Evolutionary conservation across 176 grass and related monocot genomes (phyloP), one percentile per base, ranked within the genome.

Genomic region (Puccinellia tenuiflora): DNA sequence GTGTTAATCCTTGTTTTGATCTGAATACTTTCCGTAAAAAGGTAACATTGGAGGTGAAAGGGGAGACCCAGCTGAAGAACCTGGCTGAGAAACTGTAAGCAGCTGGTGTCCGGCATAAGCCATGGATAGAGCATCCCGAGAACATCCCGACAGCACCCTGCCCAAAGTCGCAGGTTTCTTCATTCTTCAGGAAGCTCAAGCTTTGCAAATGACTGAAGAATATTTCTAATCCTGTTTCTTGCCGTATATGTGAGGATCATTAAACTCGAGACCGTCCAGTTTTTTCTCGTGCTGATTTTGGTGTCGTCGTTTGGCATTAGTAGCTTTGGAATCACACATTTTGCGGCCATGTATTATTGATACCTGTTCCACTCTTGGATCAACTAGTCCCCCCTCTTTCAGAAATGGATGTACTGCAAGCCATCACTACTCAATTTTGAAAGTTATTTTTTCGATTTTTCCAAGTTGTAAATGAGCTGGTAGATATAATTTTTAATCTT

Each of bases 131-230:
- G 82, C 91, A 94, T 38, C 89, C 96, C 1, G 93, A 99, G 69
- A 96, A 94, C 77, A 85, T 96, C 30, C 96, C 83, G 10, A 99
- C 93, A 13, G 86, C 85, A 22, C 96, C 93, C 5, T 94, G 81
- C 70, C 96, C 87, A 21, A 99, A 96, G 73, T 88, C 87, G 6
- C 91, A 84, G 67, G 89, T 94, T 35, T 84, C 91, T 51, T 79
- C 89, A 18, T 94, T 94, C 83, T 96, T 99, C 59, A 96, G 90
- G 91, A 99, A 99, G 86, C 91, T 96, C 40, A 94, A 99, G 78
- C 89, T 99, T 21, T 96, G 96, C 85, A 99, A 92, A 86, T 99
- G 68, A 90, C 20, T 22, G 4, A 43, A 52, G 38, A 83, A 40
- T 43, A 16, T 40, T 85, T 29, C 73, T 17, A 21, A 2, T 79